phyloP scores from a whole-genome alignment of 129 eudicot genomes.

The Ambrosia trifida region DNA sequence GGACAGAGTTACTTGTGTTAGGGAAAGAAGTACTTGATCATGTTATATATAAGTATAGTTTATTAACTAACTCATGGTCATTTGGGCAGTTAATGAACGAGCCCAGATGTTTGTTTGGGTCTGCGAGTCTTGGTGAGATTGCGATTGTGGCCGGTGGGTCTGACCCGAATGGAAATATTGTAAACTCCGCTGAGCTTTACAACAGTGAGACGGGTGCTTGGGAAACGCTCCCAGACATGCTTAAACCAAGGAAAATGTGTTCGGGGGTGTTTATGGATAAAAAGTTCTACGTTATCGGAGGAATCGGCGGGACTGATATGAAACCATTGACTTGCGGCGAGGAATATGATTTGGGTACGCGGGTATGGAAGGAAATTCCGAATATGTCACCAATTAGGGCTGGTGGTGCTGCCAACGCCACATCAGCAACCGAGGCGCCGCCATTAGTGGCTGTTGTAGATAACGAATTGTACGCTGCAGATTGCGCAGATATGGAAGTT shows the following conservation, averaged over 20 bases:
- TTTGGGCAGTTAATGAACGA: constrained; percentile 59
- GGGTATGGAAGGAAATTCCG: constrained; percentile 71
- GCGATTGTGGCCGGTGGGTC: constrained; percentile 85
- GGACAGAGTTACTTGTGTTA: constrained; percentile 80
- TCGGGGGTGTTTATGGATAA: constrained; percentile 88
- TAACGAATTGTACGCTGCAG: constrained; percentile 78
- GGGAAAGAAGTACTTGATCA: constrained; percentile 53
- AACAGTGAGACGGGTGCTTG: constrained; percentile 62
- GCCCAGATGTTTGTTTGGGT: constrained; percentile 80
- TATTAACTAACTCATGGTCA: constrained; percentile 73
- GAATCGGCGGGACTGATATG: constrained; percentile 56
- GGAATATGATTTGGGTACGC: constrained; percentile 55
- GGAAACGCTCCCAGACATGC: constrained; percentile 65
- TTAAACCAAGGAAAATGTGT: constrained; percentile 70
- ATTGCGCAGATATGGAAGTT: constrained; percentile 76
- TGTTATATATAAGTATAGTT: constrained; percentile 64
- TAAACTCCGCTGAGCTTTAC: constrained; percentile 68
- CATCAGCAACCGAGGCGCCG: constrained; percentile 66
- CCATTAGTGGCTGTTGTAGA: constrained; percentile 87
- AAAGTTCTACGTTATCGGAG: constrained; percentile 85
- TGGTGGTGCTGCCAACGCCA: constrained; percentile 34
- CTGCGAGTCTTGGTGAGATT: constrained; percentile 77
- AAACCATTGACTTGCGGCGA: constrained; percentile 77
- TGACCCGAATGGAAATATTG: constrained; percentile 49
- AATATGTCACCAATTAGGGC: constrained; percentile 64